Evolutionary conservation across 2,329 filamentous ascomycete genomes (phyloP).

Genomic region (Botrytis paeoniae): DNA sequence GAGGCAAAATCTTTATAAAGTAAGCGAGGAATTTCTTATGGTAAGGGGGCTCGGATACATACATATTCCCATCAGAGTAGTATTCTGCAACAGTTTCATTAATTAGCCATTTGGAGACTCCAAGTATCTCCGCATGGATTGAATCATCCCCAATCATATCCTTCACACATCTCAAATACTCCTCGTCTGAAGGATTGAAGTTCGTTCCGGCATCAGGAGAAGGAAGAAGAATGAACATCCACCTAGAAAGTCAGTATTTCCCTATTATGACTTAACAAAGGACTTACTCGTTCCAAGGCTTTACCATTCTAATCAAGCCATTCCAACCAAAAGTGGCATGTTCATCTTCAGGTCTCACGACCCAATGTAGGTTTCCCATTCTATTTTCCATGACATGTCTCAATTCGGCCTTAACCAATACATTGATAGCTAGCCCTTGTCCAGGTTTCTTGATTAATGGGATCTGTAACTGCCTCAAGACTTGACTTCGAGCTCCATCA

Average conservation of each 20-base stretch:
- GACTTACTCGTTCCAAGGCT: slow-evolving; percentile 53
- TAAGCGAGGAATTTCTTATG: not conserved
- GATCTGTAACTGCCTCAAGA: slow-evolving; percentile 47
- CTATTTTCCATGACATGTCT: slow-evolving; percentile 48
- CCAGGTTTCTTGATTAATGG: slow-evolving; percentile 46
- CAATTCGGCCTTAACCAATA: slow-evolving; percentile 51
- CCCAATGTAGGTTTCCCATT: slow-evolving; percentile 59
- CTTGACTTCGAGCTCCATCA: slow-evolving; percentile 50
- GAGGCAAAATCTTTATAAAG: slow-evolving; percentile 41
- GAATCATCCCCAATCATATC: slow-evolving; percentile 55
- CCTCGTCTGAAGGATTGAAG: slow-evolving; percentile 45
- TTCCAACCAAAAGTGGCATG: slow-evolving; percentile 51
- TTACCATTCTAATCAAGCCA: slow-evolving; percentile 56
- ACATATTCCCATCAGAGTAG: slow-evolving; percentile 43
- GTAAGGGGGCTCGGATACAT: not conserved
- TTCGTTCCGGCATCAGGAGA: slow-evolving; percentile 40
- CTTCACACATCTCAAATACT: slow-evolving; percentile 46
- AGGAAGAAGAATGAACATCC: slow-evolving; percentile 56
- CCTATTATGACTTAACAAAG: not conserved
- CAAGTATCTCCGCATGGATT: slow-evolving; percentile 49
- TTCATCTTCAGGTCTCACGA: slow-evolving; percentile 53
- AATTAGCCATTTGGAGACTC: slow-evolving; percentile 56
- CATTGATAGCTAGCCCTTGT: slow-evolving; percentile 49
- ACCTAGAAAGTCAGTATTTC: slow-evolving; percentile 37
- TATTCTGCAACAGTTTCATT: slow-evolving; percentile 59